Evolutionary conservation across 441 rosid species (phyloP), one percentile per base, ranked within the genome.

Genomic region (Adansonia madagascariensis): DNA sequence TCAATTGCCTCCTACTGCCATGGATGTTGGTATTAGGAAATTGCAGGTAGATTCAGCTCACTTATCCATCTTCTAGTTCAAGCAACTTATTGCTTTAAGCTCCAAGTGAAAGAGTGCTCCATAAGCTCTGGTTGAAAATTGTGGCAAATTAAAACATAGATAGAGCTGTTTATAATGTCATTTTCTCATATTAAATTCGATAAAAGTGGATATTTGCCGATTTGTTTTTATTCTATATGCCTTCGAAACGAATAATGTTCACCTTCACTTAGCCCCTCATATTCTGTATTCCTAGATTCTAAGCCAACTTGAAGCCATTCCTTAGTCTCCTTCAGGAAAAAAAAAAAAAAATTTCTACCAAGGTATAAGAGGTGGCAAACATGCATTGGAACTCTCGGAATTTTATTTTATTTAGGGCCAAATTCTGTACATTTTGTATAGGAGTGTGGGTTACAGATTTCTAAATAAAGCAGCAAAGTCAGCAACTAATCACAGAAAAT

Each of bases 351-450:
- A n/a, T n/a, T n/a, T 71, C n/a, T 24, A 8, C 10, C 18, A 41
- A 56, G 60, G 52, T 43, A 66, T 11, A 31, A 31, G 77, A 59
- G 44, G 66, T 71, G 80, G 81, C 73, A 80, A 80, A 22, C 73
- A 75, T 73, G 80, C 63, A 55, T 67, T 62, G 70, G 44, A 24
- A 49, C 71, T 39, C 41, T 11, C 4, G 27, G 74, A n/a, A 74
- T 60, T 53, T 59, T 57, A 20, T 18, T n/a, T 46, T 2, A 27
- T 31, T 53, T 17, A 10, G n/a, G 55, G 52, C 20, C 14, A 47
- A 66, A 9, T 14, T 39, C 41, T 55, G 1, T 35, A 6, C 17
- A 53, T 12, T 46, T 20, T 18, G 17, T 17, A 17, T 4, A 7
- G 27, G 7, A 39, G 18, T 60, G 31, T 70, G 50, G 71, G 14